A percentile compares a stretch with the other conserved stretches of the same genome.
phyloP scores from a whole-genome alignment of 2,329 filamentous ascomycete genomes.

The Thielaviopsis euricoi region DNA sequence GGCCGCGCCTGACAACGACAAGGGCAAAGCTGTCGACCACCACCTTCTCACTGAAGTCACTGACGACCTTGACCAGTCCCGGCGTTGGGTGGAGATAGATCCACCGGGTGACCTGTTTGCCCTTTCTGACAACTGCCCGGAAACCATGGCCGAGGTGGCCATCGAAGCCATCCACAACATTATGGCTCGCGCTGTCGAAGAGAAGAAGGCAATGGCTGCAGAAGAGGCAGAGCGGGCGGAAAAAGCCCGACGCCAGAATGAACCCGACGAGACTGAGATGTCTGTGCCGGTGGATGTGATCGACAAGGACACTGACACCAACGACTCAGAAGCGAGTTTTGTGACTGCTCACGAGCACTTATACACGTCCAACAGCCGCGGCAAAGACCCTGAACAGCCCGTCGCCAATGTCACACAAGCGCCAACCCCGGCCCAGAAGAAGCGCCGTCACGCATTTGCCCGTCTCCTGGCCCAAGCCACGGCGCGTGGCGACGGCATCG shows the following conservation, averaged over 20 bases:
- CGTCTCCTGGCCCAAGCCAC: not conserved
- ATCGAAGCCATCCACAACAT: conserved; percentile 5
- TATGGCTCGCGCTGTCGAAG: not conserved
- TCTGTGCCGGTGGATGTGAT: conserved; percentile 16
- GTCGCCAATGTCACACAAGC: not conserved
- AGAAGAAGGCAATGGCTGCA: not conserved
- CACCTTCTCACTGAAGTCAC: not conserved
- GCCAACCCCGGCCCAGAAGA: not conserved
- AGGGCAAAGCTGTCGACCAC: not conserved
- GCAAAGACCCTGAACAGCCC: not conserved
- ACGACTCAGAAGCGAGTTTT: not conserved
- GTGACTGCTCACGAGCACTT: not conserved
- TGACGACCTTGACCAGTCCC: not conserved
- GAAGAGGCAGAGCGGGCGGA: conserved; percentile 15
- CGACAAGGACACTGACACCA: conserved; percentile 17
- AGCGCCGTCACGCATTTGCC: not conserved
- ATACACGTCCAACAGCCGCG: not conserved
- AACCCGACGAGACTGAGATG: conserved; percentile 18
- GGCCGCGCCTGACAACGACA: not conserved
- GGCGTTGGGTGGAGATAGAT: conserved; percentile 3
- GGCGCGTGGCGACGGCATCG: conserved; percentile 5
- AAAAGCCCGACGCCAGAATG: conserved; percentile 9
- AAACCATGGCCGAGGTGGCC: conserved; percentile 4
- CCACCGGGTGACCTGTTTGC: not conserved
- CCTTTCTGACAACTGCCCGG: not conserved